Conservation (phyloP, 495 filamentous ascomycete genomes). For the Daldinia concentrica region DNA sequence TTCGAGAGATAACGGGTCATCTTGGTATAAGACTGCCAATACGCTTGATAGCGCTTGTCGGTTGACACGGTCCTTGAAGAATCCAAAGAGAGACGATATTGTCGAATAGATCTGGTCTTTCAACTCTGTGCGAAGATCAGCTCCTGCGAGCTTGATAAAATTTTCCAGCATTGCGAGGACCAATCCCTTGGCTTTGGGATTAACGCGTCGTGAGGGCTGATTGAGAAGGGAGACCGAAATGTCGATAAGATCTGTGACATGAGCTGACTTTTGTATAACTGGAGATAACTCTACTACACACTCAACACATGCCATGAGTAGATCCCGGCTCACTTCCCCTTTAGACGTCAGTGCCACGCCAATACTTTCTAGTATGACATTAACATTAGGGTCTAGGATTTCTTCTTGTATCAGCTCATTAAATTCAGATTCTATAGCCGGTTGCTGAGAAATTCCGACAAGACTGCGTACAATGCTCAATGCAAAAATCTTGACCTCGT, state of each 20-base stretch:
- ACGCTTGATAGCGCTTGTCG: slow-evolving; percentile 76
- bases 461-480: slow-evolving; percentile 77
- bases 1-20: slow-evolving; percentile 66
- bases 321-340: slow-evolving; percentile 69
- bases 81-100: slow-evolving; percentile 80
- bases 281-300: slow-evolving; percentile 78
- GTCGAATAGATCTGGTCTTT: slow-evolving; percentile 68
- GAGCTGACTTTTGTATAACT: slow-evolving; percentile 72
- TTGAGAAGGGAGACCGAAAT: slow-evolving; percentile 82
- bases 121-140: slow-evolving; percentile 64
- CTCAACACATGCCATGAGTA: slow-evolving; percentile 79
- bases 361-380: slow-evolving; percentile 71
- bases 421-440: slow-evolving; percentile 62
- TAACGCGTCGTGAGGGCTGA: slow-evolving; percentile 82
- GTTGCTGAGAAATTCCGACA: slow-evolving; percentile 62
- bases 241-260: slow-evolving; percentile 76
- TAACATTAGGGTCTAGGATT: slow-evolving; percentile 75
- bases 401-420: slow-evolving; percentile 67
- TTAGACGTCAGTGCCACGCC: slow-evolving; percentile 68
- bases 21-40: slow-evolving; percentile 70
- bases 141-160: slow-evolving; percentile 71
- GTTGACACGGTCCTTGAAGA: slow-evolving; percentile 81
- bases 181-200: slow-evolving; percentile 81
- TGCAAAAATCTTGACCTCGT: slow-evolving; percentile 86
- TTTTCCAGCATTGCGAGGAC: slow-evolving; percentile 79